Base-by-base conservation (phyloP, 1,284 basidiomycete species). In the Exobasidium rhododendri region DNA sequence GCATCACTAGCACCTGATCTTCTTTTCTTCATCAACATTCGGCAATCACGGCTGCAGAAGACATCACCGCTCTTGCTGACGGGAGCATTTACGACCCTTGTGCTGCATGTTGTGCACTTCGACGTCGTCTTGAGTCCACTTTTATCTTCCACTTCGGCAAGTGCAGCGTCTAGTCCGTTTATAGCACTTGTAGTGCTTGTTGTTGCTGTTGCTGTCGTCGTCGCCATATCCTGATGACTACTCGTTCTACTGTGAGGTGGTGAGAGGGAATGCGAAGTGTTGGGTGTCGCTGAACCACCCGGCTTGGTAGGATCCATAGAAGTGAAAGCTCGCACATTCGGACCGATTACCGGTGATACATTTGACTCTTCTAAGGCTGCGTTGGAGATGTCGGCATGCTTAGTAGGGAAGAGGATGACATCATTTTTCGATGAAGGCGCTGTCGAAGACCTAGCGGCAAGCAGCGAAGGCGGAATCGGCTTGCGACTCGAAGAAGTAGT, bases 31-130 rank as follows among this genome's bases (percentile, higher is more conserved):
- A 24, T 22, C 40, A 49, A 45, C 22, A 62, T 45, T 4, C 61
- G 30, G 31, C 61, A 62, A 17, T 50, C 32, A 17, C 61, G 13
- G 17, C 45, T 31, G 30, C 61, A 62, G 40, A 62, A 62, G 17
- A 62, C 56, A n/a, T 58, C 17, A 7, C 61, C 61, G 22, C 20
- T 50, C 22, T 49, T 32, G 17, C 24, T 45, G 1, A 61, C 24
- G 3, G 55, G 54, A 28, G 55, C 61, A 51, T 62, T 62, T 4
- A 62, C 35, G n/a, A 62, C 61, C n/a, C 3, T 22, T n/a, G n/a
- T n/a, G 4, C 55, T 56, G 31, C 61, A 62, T 3, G 7, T 31
- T 26, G 20, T 13, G 45, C 61, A 62, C 2, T 17, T 32, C 0
- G 40, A 29, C 5, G 61, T 40, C 0, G 61, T 62, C 43, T 62